phyloP scores from a whole-genome alignment of 2,329 filamentous ascomycete genomes.

The Colletotrichum echinochloae region DNA sequence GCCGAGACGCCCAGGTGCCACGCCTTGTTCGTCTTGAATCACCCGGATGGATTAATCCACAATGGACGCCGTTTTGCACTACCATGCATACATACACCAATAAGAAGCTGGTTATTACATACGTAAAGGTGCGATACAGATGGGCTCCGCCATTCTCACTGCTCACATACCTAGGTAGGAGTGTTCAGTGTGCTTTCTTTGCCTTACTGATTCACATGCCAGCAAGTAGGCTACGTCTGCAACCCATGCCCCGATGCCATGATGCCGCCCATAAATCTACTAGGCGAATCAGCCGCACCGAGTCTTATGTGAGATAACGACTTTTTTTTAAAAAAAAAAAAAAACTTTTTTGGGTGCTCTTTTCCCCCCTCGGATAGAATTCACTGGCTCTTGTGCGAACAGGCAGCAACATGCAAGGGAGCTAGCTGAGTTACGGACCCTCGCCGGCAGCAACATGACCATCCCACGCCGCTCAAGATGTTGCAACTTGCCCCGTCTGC shows the following conservation, averaged over 20 bases:
- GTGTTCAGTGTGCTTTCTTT: no score
- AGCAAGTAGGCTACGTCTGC: not conserved
- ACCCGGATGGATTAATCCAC: not conserved
- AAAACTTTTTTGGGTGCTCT: no score
- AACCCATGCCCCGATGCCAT: not conserved
- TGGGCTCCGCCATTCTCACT: no score
- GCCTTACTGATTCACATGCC: not conserved
- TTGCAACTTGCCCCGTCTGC: no score
- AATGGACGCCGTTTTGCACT: not conserved
- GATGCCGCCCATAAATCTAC: not conserved
- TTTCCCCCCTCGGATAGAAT: no score
- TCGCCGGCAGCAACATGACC: not conserved
- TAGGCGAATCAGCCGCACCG: not conserved
- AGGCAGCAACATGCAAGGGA: not conserved
- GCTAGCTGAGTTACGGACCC: not conserved
- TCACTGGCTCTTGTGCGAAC: not conserved
- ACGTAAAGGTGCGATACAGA: no score
- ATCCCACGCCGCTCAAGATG: no score
- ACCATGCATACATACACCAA: no score
- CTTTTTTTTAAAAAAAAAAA: not conserved
- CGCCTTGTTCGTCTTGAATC: not conserved
- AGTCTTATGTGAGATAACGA: conserved; percentile 24
- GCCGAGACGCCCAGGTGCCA: not conserved
- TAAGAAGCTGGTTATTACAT: not conserved
- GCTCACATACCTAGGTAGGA: no score